These are phyloP conservation scores for Rhododendron mucronatum DNA, from an alignment of 148 eudicot genomes.

Conservation along the genomic window DNA sequence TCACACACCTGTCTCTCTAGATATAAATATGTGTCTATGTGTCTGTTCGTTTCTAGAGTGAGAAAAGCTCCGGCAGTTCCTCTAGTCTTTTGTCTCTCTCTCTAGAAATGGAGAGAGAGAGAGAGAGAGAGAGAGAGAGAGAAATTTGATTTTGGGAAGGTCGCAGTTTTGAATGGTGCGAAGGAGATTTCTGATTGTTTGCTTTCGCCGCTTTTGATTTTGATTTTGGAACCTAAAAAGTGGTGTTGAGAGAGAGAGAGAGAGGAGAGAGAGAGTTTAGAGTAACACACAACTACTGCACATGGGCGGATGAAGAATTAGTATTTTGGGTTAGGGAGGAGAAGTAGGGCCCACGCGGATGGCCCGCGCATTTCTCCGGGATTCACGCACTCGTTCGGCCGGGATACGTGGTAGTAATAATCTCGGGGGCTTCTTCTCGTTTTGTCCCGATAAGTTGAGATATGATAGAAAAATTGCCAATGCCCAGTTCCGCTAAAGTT, in stretches of 20 bases:
- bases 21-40: background rate
- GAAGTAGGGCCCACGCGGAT: constrained; percentile 28
- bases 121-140: background rate
- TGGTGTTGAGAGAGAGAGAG: background rate
- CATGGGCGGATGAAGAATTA: constrained; percentile 1
- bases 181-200: background rate
- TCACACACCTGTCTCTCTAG: background rate
- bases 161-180: background rate
- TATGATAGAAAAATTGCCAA: too few relatives aligned
- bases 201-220: background rate
- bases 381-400: background rate
- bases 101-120: background rate
- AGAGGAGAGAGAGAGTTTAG: background rate
- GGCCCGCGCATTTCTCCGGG: constrained; percentile 25
- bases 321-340: background rate
- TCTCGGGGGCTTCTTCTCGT: background rate
- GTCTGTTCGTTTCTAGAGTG: background rate
- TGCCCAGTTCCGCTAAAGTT: too few relatives aligned
- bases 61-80: too few relatives aligned
- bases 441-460: background rate
- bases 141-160: background rate
- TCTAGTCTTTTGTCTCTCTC: background rate
- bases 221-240: background rate
- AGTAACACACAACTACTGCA: background rate
- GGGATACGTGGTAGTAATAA: background rate